A percentile compares a stretch with the other conserved stretches of the same genome.
phyloP scores from a whole-genome alignment of 306 rosid genomes.

The Dryas drummondii region DNA sequence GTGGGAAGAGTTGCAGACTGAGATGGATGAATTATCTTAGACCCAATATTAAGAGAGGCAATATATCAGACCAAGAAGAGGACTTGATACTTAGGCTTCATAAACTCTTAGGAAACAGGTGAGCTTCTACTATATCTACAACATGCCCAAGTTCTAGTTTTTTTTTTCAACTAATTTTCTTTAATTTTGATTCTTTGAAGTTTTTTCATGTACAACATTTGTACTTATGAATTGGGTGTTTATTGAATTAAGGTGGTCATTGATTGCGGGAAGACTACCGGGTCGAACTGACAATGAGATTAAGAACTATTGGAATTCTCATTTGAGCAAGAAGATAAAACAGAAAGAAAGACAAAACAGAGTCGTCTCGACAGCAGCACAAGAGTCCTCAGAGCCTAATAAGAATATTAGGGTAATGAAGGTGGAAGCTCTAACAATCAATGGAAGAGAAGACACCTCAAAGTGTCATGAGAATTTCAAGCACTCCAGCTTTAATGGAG shows the following conservation, averaged over 20 bases:
- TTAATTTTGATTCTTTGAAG: neutral
- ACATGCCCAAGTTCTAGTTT: neutral
- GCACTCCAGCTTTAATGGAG: slow-evolving; percentile 10
- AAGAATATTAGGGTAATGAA: neutral
- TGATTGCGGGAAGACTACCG: slow-evolving; percentile 42
- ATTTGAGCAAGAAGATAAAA: slow-evolving; percentile 43
- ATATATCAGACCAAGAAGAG: slow-evolving; percentile 58
- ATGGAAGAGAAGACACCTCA: slow-evolving; percentile 10
- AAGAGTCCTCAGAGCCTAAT: slow-evolving; percentile 16
- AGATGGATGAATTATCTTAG: slow-evolving; percentile 57
- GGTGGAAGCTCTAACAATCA: neutral
- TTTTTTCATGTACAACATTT: neutral
- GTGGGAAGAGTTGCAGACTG: slow-evolving; percentile 56
- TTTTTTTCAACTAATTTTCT: neutral
- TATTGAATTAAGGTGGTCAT: slow-evolving; percentile 31
- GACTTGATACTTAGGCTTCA: slow-evolving; percentile 54
- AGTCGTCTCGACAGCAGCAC: neutral
- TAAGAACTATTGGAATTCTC: slow-evolving; percentile 48
- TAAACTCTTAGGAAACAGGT: slow-evolving; percentile 57
- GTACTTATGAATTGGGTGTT: neutral
- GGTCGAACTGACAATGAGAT: slow-evolving; percentile 52
- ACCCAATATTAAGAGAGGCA: slow-evolving; percentile 60
- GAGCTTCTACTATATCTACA: neutral
- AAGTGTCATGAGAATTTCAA: neutral
- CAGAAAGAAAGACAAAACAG: slow-evolving; percentile 24